Evolutionary conservation across 1,284 basidiomycete species (phyloP), one percentile per base, ranked within the genome.

Genomic region (Vanrija humicola): DNA sequence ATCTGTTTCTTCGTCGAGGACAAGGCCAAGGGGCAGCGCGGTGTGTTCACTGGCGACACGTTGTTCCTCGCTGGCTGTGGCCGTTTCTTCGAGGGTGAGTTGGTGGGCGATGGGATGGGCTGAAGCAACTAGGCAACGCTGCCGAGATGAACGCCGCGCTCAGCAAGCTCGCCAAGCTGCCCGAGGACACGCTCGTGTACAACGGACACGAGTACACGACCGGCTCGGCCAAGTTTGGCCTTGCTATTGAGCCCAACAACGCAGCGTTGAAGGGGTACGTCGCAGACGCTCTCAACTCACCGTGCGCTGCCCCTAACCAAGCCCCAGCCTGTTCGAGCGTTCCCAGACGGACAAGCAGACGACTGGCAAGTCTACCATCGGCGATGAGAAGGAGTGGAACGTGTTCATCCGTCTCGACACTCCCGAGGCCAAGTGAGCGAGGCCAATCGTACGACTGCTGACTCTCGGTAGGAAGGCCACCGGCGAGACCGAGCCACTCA

Each of bases 21-120:
- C 77, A 63, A 79, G 38, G 84, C 84, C 62, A 83, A 85, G 0
- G 84, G 86, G 43, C 68, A 80, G 65, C 74, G 77, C 29, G 88
- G 81, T 15, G 90, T 98, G 21, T 96, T 98, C 76, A 97, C 95
- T 63, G 82, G 82, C 15, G 95, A 98, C 72, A 98, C 95, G 0
- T 85, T 98, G 48, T 98, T 98, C 80, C 83, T 90, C 61, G 90
- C 83, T 5, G 94, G 94, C 7, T 95, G 90, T 70, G 95, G 95
- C n/a, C 84, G 93, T 7, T 98, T 98, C 82, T 98, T 98, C 69
- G 94, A 98, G 59, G 73, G 72, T 65, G 28, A 50, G 63, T 53
- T 9, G 10, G 19, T 16, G 9, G 7, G 5, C 3, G 9, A 42
- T 15, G 18, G n/a, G 8, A 6, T 3, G 8, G 5, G 12, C 54